These are phyloP conservation scores for Diaporthe nobilis DNA, from an alignment of 2,329 filamentous ascomycete species.

Conservation along the genomic window DNA sequence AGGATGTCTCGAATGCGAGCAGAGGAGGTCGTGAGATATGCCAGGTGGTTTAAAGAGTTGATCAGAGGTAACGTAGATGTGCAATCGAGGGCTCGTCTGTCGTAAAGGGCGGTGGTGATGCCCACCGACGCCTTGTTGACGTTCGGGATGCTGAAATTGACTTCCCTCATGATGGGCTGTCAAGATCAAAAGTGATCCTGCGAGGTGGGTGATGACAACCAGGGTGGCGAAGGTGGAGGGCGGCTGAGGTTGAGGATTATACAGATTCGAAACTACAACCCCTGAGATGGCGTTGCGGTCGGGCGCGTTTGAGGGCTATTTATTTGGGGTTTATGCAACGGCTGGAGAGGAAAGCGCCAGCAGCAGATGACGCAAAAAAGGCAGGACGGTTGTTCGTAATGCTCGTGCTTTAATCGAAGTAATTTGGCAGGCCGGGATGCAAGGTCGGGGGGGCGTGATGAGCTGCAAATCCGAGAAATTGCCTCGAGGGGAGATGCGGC, in stretches of 20 bases:
- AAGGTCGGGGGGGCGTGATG: conserved; percentile 30
- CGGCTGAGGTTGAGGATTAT: conserved; percentile 33
- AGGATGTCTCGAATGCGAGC: conserved; percentile 97
- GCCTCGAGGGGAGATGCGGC: conserved; percentile 20
- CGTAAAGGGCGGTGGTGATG: conserved; percentile 98
- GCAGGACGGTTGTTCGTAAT: conserved; percentile 32
- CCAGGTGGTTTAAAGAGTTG: conserved; percentile 98
- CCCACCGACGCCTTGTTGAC: conserved; percentile 94
- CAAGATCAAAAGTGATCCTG: conserved; percentile 33
- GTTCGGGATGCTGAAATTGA: conserved; percentile 98
- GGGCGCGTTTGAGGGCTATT: conserved; percentile 21
- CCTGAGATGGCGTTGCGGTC: conserved; percentile 29
- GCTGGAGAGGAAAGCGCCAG: not conserved
- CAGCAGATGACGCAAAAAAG: conserved; percentile 33
- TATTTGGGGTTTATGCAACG: conserved; percentile 31
- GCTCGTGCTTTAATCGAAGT: conserved; percentile 33
- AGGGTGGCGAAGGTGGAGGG: not conserved
- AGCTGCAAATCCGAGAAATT: conserved; percentile 33
- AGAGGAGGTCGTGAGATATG: conserved; percentile 97
- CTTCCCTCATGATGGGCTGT: conserved; percentile 89
- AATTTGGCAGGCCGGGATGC: conserved; percentile 36
- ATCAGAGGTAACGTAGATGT: conserved; percentile 97
- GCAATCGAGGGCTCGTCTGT: conserved; percentile 96
- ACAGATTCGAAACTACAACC: conserved; percentile 32
- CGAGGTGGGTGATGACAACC: conserved; percentile 4